Conservation (phyloP, 2,329 filamentous ascomycete species). For the Scedosporium dehoogii region DNA sequence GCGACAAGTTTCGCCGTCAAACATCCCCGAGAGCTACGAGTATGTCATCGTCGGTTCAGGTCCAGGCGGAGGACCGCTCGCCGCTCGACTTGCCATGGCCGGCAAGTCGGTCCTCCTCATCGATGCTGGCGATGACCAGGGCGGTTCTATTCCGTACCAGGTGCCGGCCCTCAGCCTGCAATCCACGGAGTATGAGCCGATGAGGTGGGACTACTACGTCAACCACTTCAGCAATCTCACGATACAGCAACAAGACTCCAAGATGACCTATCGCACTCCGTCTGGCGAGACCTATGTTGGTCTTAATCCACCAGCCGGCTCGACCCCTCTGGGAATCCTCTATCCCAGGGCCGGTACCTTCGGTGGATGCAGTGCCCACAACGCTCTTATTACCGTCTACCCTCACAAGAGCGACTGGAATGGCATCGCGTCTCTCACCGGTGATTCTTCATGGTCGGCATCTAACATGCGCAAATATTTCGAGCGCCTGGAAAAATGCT, state of each 20-base stretch:
- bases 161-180: slow-evolving; percentile 15
- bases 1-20: background rate
- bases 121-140: slow-evolving; percentile 50
- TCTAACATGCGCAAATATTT: slow-evolving; percentile 50
- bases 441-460: slow-evolving; percentile 43
- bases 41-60: slow-evolving; percentile 54
- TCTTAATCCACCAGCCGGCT: slow-evolving; percentile 39
- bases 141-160: slow-evolving; percentile 17
- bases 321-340: slow-evolving; percentile 40
- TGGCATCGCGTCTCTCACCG: slow-evolving; percentile 40
- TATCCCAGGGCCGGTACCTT: slow-evolving; percentile 49
- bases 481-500: slow-evolving; percentile 39
- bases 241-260: slow-evolving; percentile 42
- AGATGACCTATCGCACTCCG: slow-evolving; percentile 45
- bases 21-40: slow-evolving; percentile 35
- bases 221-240: slow-evolving; percentile 12
- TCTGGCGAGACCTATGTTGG: slow-evolving; percentile 43
- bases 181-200: slow-evolving; percentile 12
- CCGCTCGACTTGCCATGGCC: slow-evolving; percentile 47
- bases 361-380: slow-evolving; percentile 48
- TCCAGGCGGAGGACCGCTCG: slow-evolving; percentile 47
- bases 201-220: slow-evolving; percentile 13
- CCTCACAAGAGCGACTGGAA: slow-evolving; percentile 44
- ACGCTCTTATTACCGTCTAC: slow-evolving; percentile 42
- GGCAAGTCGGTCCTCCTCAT: slow-evolving; percentile 51